Evolutionary conservation across 345 rosid genomes (phyloP).

Genomic region (Lepidium africanum): DNA sequence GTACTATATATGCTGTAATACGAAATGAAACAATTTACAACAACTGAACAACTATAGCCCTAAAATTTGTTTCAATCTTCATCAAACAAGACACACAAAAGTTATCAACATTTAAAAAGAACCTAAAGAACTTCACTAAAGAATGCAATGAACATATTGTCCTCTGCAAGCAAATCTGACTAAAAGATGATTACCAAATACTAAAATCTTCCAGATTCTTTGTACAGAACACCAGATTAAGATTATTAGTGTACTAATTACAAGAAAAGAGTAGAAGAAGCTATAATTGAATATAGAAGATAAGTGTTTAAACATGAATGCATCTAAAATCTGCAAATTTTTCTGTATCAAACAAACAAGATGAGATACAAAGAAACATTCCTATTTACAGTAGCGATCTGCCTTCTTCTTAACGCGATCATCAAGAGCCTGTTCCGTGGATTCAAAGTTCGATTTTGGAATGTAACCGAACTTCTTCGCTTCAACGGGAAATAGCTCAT

Average conservation of each 20-base stretch:
- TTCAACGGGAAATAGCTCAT: conserved; percentile 83
- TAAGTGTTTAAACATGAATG: conserved; percentile 1
- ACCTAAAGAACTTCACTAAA: no score
- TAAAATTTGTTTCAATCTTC: not conserved
- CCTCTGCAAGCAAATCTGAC: no score
- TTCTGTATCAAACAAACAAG: not conserved
- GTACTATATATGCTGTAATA: not conserved
- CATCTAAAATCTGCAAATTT: not conserved
- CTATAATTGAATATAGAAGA: not conserved
- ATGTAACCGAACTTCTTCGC: conserved; percentile 70
- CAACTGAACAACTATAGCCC: not conserved
- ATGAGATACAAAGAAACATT: not conserved
- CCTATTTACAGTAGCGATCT: conserved; percentile 87
- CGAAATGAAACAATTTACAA: not conserved
- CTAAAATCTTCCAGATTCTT: not conserved
- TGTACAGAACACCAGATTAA: not conserved
- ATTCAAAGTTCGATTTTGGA: conserved; percentile 42
- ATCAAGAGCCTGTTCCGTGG: conserved; percentile 76
- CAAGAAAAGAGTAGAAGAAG: not conserved
- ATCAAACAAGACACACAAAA: not conserved
- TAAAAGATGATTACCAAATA: not conserved
- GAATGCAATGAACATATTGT: no score
- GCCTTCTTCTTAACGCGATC: conserved; percentile 97
- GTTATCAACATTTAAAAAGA: not conserved
- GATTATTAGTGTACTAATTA: not conserved